A percentile compares a stretch with the other conserved stretches of the same genome.
These are phyloP conservation scores for Ogataea trehaloabstinens DNA, from an alignment of 805 yeast species.

Conservation along the genomic window DNA sequence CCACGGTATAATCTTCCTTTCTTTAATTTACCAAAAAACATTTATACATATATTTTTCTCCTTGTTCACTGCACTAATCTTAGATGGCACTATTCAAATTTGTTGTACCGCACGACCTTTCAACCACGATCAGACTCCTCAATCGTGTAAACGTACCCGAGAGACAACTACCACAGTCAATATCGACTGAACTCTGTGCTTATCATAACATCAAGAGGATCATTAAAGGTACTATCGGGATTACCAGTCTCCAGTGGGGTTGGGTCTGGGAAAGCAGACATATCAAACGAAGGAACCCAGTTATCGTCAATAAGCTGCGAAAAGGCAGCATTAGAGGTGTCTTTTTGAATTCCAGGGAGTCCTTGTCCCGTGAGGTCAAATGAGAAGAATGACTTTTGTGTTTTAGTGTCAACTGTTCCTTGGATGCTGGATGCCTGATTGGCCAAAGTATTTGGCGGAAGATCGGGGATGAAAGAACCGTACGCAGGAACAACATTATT, in stretches of 20 bases:
- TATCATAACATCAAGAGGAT: conserved; percentile 17
- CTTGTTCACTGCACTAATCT: too few relatives aligned
- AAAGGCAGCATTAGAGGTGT: conserved; percentile 3
- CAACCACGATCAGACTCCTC: too few relatives aligned
- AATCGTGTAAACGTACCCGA: too few relatives aligned
- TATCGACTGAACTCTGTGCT: conserved; percentile 5
- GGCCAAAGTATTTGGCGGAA: not conserved
- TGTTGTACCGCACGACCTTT: too few relatives aligned
- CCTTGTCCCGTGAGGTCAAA: not conserved
- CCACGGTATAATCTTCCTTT: too few relatives aligned
- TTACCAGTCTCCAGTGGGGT: conserved; percentile 1
- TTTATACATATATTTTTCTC: too few relatives aligned
- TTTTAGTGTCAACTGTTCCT: not conserved
- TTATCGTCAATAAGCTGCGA: conserved; percentile 20
- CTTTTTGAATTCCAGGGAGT: not conserved
- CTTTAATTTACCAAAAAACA: too few relatives aligned
- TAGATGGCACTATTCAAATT: too few relatives aligned
- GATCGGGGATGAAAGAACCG: not conserved
- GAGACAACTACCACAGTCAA: too few relatives aligned
- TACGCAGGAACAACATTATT: not conserved
- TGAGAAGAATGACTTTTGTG: not conserved
- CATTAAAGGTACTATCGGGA: conserved; percentile 10
- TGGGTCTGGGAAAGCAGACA: conserved; percentile 12
- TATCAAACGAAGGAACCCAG: conserved; percentile 24
- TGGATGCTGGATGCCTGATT: not conserved